Base-by-base conservation (phyloP, 2,329 filamentous ascomycete species). In the Pseudocercospora fuligena region DNA sequence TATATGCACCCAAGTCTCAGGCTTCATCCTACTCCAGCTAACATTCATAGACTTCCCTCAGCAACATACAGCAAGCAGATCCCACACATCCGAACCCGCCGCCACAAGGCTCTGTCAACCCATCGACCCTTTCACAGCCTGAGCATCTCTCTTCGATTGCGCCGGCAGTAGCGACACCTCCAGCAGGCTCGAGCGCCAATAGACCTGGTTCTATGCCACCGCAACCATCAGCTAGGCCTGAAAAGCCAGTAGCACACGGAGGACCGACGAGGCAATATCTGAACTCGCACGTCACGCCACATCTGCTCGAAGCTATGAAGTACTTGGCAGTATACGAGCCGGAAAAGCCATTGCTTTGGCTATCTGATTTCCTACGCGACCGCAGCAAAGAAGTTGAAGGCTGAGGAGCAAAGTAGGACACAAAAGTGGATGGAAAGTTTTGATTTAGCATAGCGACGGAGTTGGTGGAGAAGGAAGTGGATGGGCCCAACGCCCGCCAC, bases 261-360 rank as follows among this genome's bases (percentile, higher is more conserved):
- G 80, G 80, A 25, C 80, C 82, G 1, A 84, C 82, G 27, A 74
- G 83, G 11, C 79, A 84, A 56, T 85, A 83, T 70, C 71, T 85
- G 69, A 85, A 85, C 67, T 77, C 80, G 71, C 76, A 84, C 70
- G 78, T 85, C 36, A 85, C 83, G 51, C 83, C 83, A 62, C 79
- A 84, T 74, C 70, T 85, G 73, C 74, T 85, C 49, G 83, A 85
- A 73, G 83, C 80, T 5, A 84, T 85, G 82, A 85, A 85, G 76
- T 80, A 82, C 73, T 67, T 85, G 56, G 83, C 80, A 19, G 79
- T 80, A n/a, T 75, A 80, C 60, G 82, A 84, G 79, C 83, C 83
- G 0, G 82, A 85, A 69, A 85, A 85, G 73, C 83, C 83, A 64
- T 69, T 85, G 64, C 78, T 81, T 69, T 85, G 80, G 78, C 72